Base-by-base conservation (phyloP, 73 alveolate species). In the Paramecium bursaria region DNA sequence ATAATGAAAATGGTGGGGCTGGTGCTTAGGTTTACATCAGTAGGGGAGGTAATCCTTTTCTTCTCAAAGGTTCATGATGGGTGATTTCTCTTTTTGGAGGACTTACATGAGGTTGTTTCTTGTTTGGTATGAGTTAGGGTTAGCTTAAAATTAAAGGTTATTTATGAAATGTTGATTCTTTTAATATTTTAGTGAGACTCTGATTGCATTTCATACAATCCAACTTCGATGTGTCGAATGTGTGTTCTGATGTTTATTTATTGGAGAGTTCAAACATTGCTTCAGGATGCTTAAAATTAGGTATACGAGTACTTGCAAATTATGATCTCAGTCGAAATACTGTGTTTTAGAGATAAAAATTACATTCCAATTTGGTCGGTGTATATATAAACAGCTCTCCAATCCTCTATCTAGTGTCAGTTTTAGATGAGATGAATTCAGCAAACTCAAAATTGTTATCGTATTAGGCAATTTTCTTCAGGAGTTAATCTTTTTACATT, bases 291-390 rank as follows among this genome's bases (percentile, higher is more conserved):
- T 67, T 47, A 42, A 67, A 67, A 13, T n/a, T 67, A 21, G 82
- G 82, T 6, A 67, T 67, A 17, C 55, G 2, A 0, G 53, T 67
- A 67, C 82, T 67, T 5, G 44, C 55, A 9, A 42, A 21, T 23
- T 67, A 67, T 31, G 49, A 35, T 67, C 82, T 33, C 55, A 67
- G 44, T 7, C 82, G 60, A 27, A 67, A 67, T 57, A 67, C 82
- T 67, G 9, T 25, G 21, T 39, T 10, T 21, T 33, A 35, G 14
- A 39, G 11, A 39, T 39, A 67, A 39, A 1, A 4, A 7, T 5
- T 67, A 67, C 82, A 39, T 42, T 67, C 82, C 15, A 67, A 13
- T 67, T 67, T 67, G 10, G 82, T 67, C 33, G 82, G 82, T 19
- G 26, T 35, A 39, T 67, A 67, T 25, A 67, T 67, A 27, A 67